Evolutionary conservation across 148 eudicot species (phyloP).

Genomic region (Silene latifolia): DNA sequence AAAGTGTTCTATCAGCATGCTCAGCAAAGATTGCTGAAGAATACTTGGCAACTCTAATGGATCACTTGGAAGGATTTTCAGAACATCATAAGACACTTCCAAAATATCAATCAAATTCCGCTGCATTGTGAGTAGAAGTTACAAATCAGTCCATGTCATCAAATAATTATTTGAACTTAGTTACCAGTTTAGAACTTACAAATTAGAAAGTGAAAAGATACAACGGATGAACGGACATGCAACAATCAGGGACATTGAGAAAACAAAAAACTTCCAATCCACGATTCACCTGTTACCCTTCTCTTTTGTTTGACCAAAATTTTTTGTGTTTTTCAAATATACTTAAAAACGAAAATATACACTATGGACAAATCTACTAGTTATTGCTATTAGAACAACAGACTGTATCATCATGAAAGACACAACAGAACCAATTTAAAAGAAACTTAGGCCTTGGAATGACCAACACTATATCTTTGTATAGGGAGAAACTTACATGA

Average conservation of each 20-base stretch:
- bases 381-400: neutral
- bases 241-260: neutral
- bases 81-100: constrained; percentile 73
- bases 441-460: neutral
- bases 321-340: no score
- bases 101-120: constrained; percentile 45
- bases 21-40: constrained; percentile 65
- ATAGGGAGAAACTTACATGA: constrained; percentile 52
- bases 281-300: neutral
- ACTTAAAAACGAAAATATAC: no score
- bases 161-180: constrained; percentile 1
- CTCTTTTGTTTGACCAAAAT: no score
- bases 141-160: constrained; percentile 10
- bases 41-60: constrained; percentile 58
- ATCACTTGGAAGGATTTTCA: constrained; percentile 64
- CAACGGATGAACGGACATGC: neutral
- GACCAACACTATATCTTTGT: neutral
- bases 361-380: neutral
- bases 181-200: neutral
- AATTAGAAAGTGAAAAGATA: neutral
- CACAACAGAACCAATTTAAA: neutral
- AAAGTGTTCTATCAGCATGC: constrained; percentile 60
- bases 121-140: constrained; percentile 36
- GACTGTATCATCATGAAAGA: neutral
- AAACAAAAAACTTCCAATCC: neutral